Evolutionary conservation across 495 filamentous ascomycete species (phyloP).

Genomic region (Penicillium longicatenatum): DNA sequence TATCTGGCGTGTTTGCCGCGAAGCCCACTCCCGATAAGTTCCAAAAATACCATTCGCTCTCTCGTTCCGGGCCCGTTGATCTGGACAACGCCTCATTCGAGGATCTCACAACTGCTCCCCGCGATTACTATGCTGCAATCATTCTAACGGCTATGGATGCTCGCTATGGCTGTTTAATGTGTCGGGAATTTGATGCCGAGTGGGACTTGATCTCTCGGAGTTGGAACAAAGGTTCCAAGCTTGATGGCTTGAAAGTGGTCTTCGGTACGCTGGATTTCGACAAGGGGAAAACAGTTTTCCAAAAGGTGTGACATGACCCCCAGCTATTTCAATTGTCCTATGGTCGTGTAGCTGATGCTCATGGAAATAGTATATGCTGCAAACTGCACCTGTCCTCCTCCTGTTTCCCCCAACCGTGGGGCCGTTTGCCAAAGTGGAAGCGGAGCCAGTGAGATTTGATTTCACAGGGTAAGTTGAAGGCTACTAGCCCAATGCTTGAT

Average conservation of each 20-base stretch:
- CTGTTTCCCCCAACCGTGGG: slow-evolving; percentile 87
- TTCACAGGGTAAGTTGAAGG: slow-evolving; percentile 73
- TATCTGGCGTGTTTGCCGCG: slow-evolving; percentile 43
- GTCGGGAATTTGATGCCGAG: slow-evolving; percentile 89
- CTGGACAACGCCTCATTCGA: slow-evolving; percentile 75
- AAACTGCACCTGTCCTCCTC: slow-evolving; percentile 89
- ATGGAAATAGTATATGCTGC: slow-evolving; percentile 73
- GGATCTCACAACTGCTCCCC: slow-evolving; percentile 70
- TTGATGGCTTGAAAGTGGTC: slow-evolving; percentile 68
- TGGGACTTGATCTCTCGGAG: slow-evolving; percentile 87
- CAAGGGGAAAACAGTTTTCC: slow-evolving; percentile 82
- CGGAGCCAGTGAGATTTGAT: slow-evolving; percentile 78
- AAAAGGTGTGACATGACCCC: slow-evolving; percentile 63
- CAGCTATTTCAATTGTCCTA: background rate
- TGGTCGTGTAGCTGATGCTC: background rate
- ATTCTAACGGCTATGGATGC: slow-evolving; percentile 86
- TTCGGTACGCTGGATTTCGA: slow-evolving; percentile 89
- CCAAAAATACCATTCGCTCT: slow-evolving; percentile 64
- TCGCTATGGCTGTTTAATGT: slow-evolving; percentile 83
- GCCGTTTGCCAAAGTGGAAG: slow-evolving; percentile 71
- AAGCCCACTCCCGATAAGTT: slow-evolving; percentile 52
- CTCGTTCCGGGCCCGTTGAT: slow-evolving; percentile 68
- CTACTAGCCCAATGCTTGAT: background rate
- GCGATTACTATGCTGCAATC: slow-evolving; percentile 81
- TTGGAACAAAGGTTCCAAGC: slow-evolving; percentile 81